Evolutionary conservation across 345 rosid genomes (phyloP).

Genomic region (Crucihimalaya himalaica): DNA sequence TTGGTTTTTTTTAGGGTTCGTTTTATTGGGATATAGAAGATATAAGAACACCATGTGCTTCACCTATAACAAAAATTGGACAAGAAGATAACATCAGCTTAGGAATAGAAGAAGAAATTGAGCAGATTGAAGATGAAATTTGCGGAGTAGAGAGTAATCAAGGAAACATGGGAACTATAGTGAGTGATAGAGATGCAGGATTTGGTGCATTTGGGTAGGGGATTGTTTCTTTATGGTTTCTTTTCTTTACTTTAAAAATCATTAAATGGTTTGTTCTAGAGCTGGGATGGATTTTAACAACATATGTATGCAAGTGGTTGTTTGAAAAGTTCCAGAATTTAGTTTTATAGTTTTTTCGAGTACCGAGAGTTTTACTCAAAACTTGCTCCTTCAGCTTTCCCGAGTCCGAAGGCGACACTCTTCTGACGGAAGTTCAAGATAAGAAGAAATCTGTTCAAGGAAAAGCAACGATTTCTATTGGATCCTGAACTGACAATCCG

Average conservation of each 20-base stretch:
- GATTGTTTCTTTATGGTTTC: constrained; percentile 23
- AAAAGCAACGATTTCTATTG: constrained; percentile 64
- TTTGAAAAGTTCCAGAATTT: no score
- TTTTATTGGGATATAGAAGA: constrained; percentile 46
- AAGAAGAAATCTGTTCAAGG: constrained; percentile 70
- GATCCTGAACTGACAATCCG: constrained; percentile 67
- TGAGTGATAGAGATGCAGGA: constrained; percentile 37
- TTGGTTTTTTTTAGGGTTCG: constrained; percentile 40
- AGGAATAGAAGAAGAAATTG: constrained; percentile 45
- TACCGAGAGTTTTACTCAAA: constrained; percentile 26
- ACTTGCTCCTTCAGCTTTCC: constrained; percentile 66
- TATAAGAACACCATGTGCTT: constrained; percentile 92
- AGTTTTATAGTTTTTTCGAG: no score
- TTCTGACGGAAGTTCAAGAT: constrained; percentile 80
- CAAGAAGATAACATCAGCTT: constrained; percentile 43
- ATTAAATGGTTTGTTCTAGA: not conserved
- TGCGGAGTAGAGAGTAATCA: constrained; percentile 39
- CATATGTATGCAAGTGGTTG: no score
- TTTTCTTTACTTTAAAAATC: constrained; percentile 9
- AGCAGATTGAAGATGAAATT: constrained; percentile 38
- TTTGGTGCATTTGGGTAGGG: constrained; percentile 85
- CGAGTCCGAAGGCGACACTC: constrained; percentile 79
- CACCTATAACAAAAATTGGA: constrained; percentile 66
- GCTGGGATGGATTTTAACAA: no score
- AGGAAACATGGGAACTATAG: constrained; percentile 29